These are phyloP conservation scores for Arachis hypogaea DNA, from an alignment of 306 rosid genomes.

Conservation along the genomic window DNA sequence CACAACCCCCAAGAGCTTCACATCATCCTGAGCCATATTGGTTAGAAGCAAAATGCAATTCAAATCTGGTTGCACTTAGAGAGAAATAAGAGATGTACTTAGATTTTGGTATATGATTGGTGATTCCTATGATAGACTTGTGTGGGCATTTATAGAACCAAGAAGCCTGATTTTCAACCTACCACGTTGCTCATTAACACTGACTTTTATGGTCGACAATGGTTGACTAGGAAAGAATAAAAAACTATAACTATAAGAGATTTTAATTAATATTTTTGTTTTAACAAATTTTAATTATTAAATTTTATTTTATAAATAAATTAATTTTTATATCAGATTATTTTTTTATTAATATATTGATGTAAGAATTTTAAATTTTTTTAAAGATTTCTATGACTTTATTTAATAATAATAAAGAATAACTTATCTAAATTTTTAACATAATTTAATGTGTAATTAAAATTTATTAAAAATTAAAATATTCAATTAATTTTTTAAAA, in stretches of 20 bases:
- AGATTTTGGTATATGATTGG: not conserved
- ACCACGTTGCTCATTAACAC: not conserved
- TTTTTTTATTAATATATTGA: too few species aligned
- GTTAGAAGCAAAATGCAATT: not conserved
- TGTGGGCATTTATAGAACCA: not conserved
- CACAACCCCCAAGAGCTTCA: constrained; percentile 47
- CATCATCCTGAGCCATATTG: constrained; percentile 40
- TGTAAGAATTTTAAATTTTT: too few species aligned
- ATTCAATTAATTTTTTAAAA: too few species aligned
- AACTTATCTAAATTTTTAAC: too few species aligned
- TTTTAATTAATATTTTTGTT: too few species aligned
- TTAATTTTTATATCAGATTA: too few species aligned
- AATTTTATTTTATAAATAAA: too few species aligned
- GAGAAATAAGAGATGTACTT: not conserved
- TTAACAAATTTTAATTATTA: not conserved
- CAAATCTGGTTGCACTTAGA: not conserved
- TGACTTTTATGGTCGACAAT: not conserved
- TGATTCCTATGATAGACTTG: not conserved
- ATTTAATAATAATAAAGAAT: too few species aligned
- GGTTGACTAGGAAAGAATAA: not conserved
- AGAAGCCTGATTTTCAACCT: not conserved
- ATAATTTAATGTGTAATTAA: too few species aligned
- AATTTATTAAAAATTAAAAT: too few species aligned
- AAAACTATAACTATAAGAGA: too few species aligned
- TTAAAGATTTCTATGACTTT: too few species aligned